Evolutionary conservation across 2,329 filamentous ascomycete species (phyloP), one percentile per base, ranked within the genome.

Genomic region (Xylariaceae sp.): DNA sequence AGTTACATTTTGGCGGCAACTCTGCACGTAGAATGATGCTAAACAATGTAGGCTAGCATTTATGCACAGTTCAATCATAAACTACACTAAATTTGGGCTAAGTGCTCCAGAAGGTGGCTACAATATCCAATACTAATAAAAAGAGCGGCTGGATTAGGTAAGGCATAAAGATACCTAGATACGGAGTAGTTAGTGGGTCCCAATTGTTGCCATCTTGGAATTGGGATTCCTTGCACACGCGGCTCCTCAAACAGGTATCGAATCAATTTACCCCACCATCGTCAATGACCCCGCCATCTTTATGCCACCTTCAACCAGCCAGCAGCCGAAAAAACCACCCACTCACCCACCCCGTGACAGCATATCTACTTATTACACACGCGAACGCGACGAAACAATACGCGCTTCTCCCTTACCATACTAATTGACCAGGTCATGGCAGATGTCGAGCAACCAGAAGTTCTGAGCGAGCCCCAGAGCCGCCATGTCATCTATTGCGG

Each of bases 401-500:
- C 16, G 11, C 7, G 11, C 23, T 26, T 34, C 4, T 41, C 31
- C 23, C 16, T 24, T 16, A 23, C 8, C 29, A 21, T 31, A 41
- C 40, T 17, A 53, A 49, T 53, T 49, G 31, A 54, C 28, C 6
- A 31, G 37, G 66, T 63, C 63, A 86, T 86, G 83, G 81, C 82
- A 67, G 83, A 86, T 65, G 73, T 74, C 52, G 81, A 83, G 63
- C 75, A 79, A 54, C 61, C 75, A 60, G 80, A 82, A 50, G 74
- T 64, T 50, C 65, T 71, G 46, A 64, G 73, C 52, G 81, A 82
- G 73, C 78, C 78, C 39, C 82, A 83, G 67, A 72, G 77, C 65
- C 78, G 82, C 63, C 75, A 78, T 67, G 79, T 86, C 50, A 69
- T 76, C 47, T 86, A 86, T 73, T 86, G 84, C 65, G 82, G 82